Conservation (phyloP, 192 early-diverging fungal species). For the Jimgerdemannia lactiflua region DNA sequence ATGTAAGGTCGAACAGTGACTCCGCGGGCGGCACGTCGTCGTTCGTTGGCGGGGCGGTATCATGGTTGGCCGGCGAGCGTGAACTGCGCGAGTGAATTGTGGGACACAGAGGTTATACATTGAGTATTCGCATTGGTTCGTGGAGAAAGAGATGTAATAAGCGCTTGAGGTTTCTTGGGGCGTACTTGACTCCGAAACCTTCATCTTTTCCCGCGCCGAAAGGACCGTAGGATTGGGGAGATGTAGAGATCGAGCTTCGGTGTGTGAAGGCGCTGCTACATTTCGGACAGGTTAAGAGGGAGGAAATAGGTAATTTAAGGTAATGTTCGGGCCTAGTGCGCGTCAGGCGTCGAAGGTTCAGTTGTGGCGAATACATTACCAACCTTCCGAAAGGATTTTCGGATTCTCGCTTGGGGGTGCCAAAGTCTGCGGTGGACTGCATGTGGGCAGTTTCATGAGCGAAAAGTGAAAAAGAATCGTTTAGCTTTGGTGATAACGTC, state of each 20-base stretch:
- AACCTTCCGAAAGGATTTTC: not conserved
- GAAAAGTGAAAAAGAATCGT: too few relatives aligned
- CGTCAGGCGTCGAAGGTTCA: not conserved
- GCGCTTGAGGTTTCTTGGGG: too few relatives aligned
- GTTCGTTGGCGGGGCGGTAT: not conserved
- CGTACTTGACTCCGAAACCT: not conserved
- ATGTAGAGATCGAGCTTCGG: not conserved
- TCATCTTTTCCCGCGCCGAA: not conserved
- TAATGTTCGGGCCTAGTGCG: too few relatives aligned
- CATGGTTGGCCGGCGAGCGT: not conserved
- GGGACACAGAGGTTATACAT: too few relatives aligned
- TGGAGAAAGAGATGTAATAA: too few relatives aligned
- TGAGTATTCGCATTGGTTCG: too few relatives aligned
- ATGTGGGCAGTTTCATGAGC: not conserved
- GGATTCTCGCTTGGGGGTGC: not conserved
- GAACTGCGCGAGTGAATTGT: not conserved
- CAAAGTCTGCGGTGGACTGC: not conserved
- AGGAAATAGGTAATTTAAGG: not conserved
- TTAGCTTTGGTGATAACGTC: too few relatives aligned
- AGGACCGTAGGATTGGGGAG: not conserved
- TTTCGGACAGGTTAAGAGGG: not conserved
- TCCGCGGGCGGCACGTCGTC: not conserved
- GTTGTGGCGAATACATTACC: not conserved
- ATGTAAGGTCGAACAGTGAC: not conserved
- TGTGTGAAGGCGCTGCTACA: not conserved